Percentiles rank a stretch among this genome's conserved stretches.
Evolutionary conservation across 352 stramenopile genomes (phyloP).

Genomic region (Pythium chondricola): DNA sequence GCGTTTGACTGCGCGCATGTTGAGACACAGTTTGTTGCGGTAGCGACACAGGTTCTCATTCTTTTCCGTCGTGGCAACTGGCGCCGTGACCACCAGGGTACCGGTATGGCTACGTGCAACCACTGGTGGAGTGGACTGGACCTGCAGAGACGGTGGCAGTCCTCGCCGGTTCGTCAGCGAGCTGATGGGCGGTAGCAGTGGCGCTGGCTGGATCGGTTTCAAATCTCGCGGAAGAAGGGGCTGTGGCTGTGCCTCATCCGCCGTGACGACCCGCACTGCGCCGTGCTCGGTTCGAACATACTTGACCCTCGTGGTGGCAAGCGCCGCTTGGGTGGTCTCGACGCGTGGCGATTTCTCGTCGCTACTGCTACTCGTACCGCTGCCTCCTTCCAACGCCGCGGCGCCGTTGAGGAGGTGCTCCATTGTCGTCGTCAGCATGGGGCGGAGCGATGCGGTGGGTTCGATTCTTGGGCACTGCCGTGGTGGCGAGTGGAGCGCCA

Average conservation of each 20-base stretch:
- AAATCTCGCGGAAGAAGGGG: not conserved
- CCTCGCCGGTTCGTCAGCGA: slow-evolving; percentile 9
- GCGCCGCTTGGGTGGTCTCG: not conserved
- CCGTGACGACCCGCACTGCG: not conserved
- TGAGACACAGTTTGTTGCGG: slow-evolving; percentile 35
- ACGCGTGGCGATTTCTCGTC: slow-evolving; percentile 4
- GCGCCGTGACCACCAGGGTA: no score
- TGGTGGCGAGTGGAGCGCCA: no score
- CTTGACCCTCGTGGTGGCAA: not conserved
- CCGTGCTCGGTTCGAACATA: not conserved
- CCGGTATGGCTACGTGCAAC: no score
- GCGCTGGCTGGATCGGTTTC: slow-evolving; percentile 4
- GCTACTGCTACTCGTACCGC: not conserved
- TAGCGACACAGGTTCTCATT: slow-evolving; percentile 29
- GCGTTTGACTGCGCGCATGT: slow-evolving; percentile 34
- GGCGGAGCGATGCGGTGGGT: no score
- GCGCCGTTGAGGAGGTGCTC: slow-evolving; percentile 15
- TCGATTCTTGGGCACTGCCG: no score
- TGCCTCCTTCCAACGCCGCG: slow-evolving; percentile 8
- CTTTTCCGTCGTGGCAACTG: not conserved
- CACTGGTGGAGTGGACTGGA: not conserved
- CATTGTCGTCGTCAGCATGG: slow-evolving; percentile 17
- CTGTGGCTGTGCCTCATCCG: not conserved
- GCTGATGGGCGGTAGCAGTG: slow-evolving; percentile 22
- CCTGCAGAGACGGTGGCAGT: slow-evolving; percentile 4